Conservation (phyloP, 2,329 filamentous ascomycete species). For the Ceratocystis ficicola region DNA sequence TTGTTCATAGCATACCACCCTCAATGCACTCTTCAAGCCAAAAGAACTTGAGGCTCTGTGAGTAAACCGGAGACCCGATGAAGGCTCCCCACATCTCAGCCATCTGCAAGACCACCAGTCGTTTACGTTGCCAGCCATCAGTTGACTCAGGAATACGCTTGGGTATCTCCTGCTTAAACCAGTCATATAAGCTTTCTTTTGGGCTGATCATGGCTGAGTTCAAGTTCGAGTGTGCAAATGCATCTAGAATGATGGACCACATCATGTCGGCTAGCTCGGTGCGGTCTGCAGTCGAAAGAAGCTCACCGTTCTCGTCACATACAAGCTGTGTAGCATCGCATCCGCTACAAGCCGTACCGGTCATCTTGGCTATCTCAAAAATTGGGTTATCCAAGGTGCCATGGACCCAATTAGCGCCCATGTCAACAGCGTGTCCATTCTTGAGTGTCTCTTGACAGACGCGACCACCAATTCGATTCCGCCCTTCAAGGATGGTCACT, state of each 20-base stretch:
- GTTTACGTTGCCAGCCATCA: constrained; percentile 31
- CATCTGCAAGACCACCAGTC: constrained; percentile 38
- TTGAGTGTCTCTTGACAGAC: constrained; percentile 41
- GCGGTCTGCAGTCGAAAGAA: constrained; percentile 37
- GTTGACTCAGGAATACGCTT: constrained; percentile 38
- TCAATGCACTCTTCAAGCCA: constrained; percentile 70
- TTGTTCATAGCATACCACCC: constrained; percentile 38
- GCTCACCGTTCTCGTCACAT: constrained; percentile 44
- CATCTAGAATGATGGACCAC: constrained; percentile 57
- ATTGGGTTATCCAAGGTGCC: constrained; percentile 61
- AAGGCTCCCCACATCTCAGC: constrained; percentile 60
- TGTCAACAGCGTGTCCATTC: constrained; percentile 41
- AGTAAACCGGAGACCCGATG: constrained; percentile 50
- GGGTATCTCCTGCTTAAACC: constrained; percentile 37
- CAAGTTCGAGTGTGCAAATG: constrained; percentile 54
- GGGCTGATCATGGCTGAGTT: constrained; percentile 37
- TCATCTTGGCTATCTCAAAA: constrained; percentile 51
- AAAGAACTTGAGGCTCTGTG: constrained; percentile 62
- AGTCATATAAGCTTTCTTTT: constrained; percentile 41
- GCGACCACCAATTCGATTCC: constrained; percentile 54
- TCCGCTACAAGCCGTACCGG: constrained; percentile 38
- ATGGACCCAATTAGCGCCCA: constrained; percentile 72
- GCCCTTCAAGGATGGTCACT: constrained; percentile 58
- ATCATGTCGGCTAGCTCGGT: constrained; percentile 41
- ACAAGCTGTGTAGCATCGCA: constrained; percentile 44